Evolutionary conservation across 2,329 filamentous ascomycete species (phyloP), one percentile per base, ranked within the genome.

Genomic region (Colletotrichum eleusines): DNA sequence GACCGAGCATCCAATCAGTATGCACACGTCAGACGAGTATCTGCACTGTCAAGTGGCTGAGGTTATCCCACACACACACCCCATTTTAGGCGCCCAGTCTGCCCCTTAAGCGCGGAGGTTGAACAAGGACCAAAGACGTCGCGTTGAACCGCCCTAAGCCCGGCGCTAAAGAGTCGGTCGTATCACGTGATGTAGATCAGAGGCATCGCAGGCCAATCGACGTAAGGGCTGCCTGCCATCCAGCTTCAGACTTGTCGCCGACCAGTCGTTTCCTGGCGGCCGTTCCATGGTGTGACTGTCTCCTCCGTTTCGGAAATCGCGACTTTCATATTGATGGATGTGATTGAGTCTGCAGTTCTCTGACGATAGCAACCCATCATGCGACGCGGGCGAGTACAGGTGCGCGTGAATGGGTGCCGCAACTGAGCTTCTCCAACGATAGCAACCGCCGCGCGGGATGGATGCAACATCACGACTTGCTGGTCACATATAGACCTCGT

Each of bases 1-100:
- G 28, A 62, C 61, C 60, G 48, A 48, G 42, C 42, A 42, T 28
- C 69, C 71, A 73, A 73, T 72, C 33, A 28, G 42, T 33, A n/a
- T 55, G 46, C 35, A 51, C 38, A 28, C 44, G 50, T 50, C 42
- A 33, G 48, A 50, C 38, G 23, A 33, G 54, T 61, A 61, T 55
- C 66, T 70, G 55, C 55, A 70, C 60, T 46, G 42, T 44, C 66
- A 72, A 72, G 61, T 72, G 69, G 69, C 69, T 72, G 66, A 65
- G 61, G 60, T 35, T 18, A n/a, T 64, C 51, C 60, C 54, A 55
- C 59, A 53, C 59, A 18, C 54, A 44, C n/a, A n/a, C n/a, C n/a
- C n/a, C n/a, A 53, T 60, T 61, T 70, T 72, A 69, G 60, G 38
- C 69, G 69, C 69, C 60, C 40, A 60, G 60, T 68, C 53, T 60